Evolutionary conservation across 129 eudicot genomes (phyloP), one percentile per base, ranked within the genome.

Genomic region (Artemisia argyi): DNA sequence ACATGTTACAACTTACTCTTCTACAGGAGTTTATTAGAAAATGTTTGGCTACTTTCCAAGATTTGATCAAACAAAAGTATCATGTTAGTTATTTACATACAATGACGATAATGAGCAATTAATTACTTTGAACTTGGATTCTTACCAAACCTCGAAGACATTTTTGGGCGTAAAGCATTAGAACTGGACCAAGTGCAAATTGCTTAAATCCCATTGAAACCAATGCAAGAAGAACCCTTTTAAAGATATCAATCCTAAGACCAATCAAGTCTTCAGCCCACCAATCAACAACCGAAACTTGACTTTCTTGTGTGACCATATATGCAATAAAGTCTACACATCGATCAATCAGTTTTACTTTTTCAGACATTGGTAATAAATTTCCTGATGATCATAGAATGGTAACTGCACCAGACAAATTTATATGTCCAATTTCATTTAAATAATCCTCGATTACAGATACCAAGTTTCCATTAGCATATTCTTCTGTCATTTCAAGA

Each of bases 121-220:
- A 20, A 20, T 0, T 20, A 20, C 1, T 20, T 20, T 20, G 1
- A 82, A 92, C 69, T 71, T 52, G 66, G 74, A 73, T 76, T 76
- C 98, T 94, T 85, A 90, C 97, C 97, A 90, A 82, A 85, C 96
- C 97, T 69, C 96, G 85, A 61, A 94, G 89, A 69, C 94, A 86
- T 73, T 90, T 84, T 74, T 90, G 96, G 6, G 93, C 91, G 20
- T 94, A 94, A 24, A 90, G 85, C 97, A 90, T 94, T 76, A 94
- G 83, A 44, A 94, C 77, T 4, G 99, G 99, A 42, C 88, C 96
- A 55, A 95, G 89, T 52, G 97, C 93, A 66, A 68, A 90, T 46
- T 90, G 96, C 71, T 95, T 86, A 64, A 90, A 86, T 35, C 99
- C 96, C 71, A 88, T 88, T 7, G 88, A 83, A 53, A 86, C 83